Percentiles rank a stretch among this genome's conserved stretches.
Evolutionary conservation across 306 rosid species (phyloP).

Genomic region (Vachellia pachyceras): DNA sequence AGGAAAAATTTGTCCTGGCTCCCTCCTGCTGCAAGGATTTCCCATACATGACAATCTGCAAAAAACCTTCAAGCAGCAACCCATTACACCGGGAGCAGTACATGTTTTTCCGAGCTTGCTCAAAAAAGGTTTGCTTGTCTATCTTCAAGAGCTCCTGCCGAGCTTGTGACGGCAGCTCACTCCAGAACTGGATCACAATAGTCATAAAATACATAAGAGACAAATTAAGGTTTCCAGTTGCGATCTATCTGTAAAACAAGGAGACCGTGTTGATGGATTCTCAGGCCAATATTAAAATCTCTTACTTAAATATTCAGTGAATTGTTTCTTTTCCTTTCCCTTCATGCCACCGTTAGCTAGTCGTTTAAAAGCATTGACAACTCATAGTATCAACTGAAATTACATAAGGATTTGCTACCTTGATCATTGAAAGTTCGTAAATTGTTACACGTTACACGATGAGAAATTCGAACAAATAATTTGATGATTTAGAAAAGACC

Average conservation of each 20-base stretch:
- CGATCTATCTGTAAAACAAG: constrained; percentile 20
- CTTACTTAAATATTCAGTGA: constrained; percentile 2
- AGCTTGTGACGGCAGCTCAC: constrained; percentile 69
- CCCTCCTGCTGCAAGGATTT: constrained; percentile 90
- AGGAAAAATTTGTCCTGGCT: constrained; percentile 49
- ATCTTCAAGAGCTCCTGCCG: constrained; percentile 88
- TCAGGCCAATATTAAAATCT: not conserved
- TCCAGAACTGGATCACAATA: constrained; percentile 81
- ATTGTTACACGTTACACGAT: constrained; percentile 4
- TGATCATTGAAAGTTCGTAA: not conserved
- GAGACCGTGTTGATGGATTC: not conserved
- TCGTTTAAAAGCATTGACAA: constrained; percentile 26
- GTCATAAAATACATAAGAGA: constrained; percentile 37
- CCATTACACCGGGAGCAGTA: constrained; percentile 99
- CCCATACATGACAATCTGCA: constrained; percentile 96
- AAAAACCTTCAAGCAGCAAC: constrained; percentile 91
- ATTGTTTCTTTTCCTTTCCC: constrained; percentile 17
- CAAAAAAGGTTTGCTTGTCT: constrained; percentile 96
- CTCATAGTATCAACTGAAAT: constrained; percentile 8
- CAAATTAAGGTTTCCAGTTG: constrained; percentile 23
- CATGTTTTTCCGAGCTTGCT: constrained; percentile 92
- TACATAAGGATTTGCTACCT: constrained; percentile 7
- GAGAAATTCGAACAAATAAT: not conserved
- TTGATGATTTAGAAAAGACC: constrained; percentile 3
- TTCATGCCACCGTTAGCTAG: not conserved